Percentiles rank a stretch among this genome's conserved stretches.
Evolutionary conservation across 805 yeast genomes (phyloP).

Genomic region (Hanseniaspora clermontiae): DNA sequence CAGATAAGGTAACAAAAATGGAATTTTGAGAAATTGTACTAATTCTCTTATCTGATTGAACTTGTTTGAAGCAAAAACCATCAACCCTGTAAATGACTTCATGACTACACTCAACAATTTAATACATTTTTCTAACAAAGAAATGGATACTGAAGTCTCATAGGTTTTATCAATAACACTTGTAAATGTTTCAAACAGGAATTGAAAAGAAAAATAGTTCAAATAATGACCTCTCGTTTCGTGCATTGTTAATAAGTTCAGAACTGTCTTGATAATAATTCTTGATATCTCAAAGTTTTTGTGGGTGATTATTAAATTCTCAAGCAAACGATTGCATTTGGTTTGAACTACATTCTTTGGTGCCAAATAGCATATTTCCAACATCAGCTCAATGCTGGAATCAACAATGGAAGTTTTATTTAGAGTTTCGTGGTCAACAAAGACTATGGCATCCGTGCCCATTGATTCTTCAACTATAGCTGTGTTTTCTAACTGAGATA

Average conservation of each 20-base stretch:
- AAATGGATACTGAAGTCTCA: constrained; percentile 17
- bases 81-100: constrained; percentile 66
- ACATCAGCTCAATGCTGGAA: constrained; percentile 43
- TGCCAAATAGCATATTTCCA: constrained; percentile 39
- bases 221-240: constrained; percentile 28
- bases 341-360: constrained; percentile 36
- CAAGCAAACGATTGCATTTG: constrained; percentile 36
- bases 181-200: constrained; percentile 15
- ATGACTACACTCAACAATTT: constrained; percentile 47
- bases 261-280: constrained; percentile 22
- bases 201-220: constrained; percentile 40
- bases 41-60: constrained; percentile 46
- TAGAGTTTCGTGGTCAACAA: neutral
- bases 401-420: constrained; percentile 14
- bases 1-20: constrained; percentile 45
- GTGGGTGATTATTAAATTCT: constrained; percentile 21
- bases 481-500: constrained; percentile 47
- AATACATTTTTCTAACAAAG: constrained; percentile 48
- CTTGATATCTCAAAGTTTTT: constrained; percentile 22
- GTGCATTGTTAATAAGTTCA: constrained; percentile 23
- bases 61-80: constrained; percentile 46
- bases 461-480: constrained; percentile 19
- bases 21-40: constrained; percentile 50
- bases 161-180: neutral
- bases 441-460: neutral